phyloP scores from a whole-genome alignment of 2,329 filamentous ascomycete species.

The Hypomyces perniciosus region DNA sequence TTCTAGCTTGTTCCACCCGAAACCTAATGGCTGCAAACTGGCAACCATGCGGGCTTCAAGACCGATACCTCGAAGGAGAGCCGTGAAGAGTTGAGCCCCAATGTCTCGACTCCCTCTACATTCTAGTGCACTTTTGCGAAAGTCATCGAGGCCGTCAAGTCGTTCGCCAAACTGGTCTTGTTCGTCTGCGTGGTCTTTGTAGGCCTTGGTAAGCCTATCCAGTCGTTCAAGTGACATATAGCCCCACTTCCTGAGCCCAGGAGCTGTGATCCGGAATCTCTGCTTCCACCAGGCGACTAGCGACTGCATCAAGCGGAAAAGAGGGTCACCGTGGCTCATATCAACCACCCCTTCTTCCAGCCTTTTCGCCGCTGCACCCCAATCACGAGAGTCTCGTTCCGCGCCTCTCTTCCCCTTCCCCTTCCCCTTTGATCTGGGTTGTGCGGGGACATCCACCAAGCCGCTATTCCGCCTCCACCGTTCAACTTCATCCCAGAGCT shows the following conservation, averaged over 20 bases:
- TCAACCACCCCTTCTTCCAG: constrained; percentile 67
- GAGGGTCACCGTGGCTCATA: constrained; percentile 75
- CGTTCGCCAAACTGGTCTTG: constrained; percentile 72
- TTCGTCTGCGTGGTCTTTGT: constrained; percentile 57
- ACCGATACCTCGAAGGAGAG: constrained; percentile 71
- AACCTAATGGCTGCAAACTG: constrained; percentile 79
- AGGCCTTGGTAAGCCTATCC: constrained; percentile 66
- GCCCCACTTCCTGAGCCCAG: constrained; percentile 80
- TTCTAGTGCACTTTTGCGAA: constrained; percentile 60
- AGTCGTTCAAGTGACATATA: constrained; percentile 75
- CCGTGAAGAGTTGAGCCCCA: constrained; percentile 84
- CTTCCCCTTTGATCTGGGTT: constrained; percentile 24
- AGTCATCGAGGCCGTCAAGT: constrained; percentile 59
- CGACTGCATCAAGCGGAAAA: constrained; percentile 68
- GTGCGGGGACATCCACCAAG: constrained; percentile 39
- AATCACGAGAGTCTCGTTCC: constrained; percentile 49
- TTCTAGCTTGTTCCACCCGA: constrained; percentile 84
- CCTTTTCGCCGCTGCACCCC: constrained; percentile 62
- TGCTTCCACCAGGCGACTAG: constrained; percentile 87
- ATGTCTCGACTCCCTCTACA: constrained; percentile 81
- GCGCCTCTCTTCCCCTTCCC: constrained; percentile 17
- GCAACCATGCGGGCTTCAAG: constrained; percentile 79
- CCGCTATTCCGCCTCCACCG: constrained; percentile 67
- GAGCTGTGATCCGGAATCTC: constrained; percentile 68
- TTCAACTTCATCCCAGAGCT: constrained; percentile 65